A percentile compares a stretch with the other conserved stretches of the same genome.
phyloP scores from a whole-genome alignment of 208 protist species.

The Leishmania tarentolae region DNA sequence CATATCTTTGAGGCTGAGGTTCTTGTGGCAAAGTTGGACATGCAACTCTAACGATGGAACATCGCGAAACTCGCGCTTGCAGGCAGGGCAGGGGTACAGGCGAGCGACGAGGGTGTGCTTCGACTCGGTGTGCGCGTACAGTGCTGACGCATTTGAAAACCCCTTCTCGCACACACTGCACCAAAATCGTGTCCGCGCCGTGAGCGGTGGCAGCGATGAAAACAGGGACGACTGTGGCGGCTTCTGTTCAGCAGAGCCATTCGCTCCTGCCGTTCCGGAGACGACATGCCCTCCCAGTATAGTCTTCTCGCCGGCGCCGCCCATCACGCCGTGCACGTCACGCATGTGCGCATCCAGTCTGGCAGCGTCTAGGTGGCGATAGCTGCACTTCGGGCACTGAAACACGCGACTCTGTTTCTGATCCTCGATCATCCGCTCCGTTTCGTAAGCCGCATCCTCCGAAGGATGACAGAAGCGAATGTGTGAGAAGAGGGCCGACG shows the following conservation, averaged over 20 bases:
- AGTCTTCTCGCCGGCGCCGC: neutral
- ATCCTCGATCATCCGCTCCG: conserved; percentile 66
- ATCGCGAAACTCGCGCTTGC: conserved; percentile 76
- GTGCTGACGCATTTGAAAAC: conserved; percentile 49
- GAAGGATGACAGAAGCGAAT: conserved; percentile 83
- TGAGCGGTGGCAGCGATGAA: conserved; percentile 15
- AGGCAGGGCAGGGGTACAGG: conserved; percentile 76
- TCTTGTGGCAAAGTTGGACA: conserved; percentile 61
- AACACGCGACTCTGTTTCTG: conserved; percentile 30
- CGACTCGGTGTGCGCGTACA: conserved; percentile 57
- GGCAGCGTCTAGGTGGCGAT: conserved; percentile 32
- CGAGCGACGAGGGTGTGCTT: conserved; percentile 62
- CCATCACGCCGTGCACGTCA: conserved; percentile 38
- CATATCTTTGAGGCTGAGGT: conserved; percentile 51
- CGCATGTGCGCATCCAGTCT: conserved; percentile 51
- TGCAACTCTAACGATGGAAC: conserved; percentile 68
- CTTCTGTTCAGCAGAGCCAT: neutral
- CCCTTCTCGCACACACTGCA: conserved; percentile 80
- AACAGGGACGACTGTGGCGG: neutral
- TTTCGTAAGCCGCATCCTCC: conserved; percentile 75
- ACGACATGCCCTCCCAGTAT: neutral
- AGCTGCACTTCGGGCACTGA: conserved; percentile 57
- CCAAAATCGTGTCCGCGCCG: conserved; percentile 62
- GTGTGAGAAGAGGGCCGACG: conserved; percentile 84
- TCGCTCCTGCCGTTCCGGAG: neutral